These are phyloP conservation scores for Cryphonectria radicalis DNA, from an alignment of 2,329 filamentous ascomycete genomes.

Conservation along the genomic window DNA sequence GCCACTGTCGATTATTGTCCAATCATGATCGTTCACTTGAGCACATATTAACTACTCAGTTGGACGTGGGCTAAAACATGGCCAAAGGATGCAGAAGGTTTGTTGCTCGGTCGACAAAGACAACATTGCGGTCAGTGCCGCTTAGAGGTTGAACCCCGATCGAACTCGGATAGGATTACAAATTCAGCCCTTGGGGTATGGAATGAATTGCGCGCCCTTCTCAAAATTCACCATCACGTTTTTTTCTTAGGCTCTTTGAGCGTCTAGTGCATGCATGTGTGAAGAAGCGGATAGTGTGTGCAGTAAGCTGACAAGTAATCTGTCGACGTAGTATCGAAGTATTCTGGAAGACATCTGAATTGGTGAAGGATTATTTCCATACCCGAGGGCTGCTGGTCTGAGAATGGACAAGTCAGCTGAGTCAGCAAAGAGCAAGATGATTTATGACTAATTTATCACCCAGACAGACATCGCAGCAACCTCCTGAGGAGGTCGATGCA, in stretches of 20 bases:
- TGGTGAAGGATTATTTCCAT: neutral
- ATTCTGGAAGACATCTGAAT: neutral
- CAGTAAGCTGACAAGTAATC: neutral
- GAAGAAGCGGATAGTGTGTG: neutral
- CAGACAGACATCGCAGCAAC: neutral
- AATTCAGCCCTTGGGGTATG: neutral
- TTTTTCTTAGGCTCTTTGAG: neutral
- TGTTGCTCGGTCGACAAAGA: neutral
- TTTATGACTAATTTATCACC: neutral
- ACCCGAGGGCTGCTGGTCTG: neutral
- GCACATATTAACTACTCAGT: neutral
- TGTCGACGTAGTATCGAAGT: neutral
- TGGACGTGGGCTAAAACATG: neutral
- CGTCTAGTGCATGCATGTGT: neutral
- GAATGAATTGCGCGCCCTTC: neutral
- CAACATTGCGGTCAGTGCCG: neutral
- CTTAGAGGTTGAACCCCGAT: neutral
- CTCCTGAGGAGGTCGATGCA: neutral
- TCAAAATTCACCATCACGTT: neutral
- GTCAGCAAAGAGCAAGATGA: neutral
- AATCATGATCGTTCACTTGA: neutral
- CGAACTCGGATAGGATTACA: neutral
- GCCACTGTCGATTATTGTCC: neutral
- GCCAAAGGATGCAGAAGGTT: neutral
- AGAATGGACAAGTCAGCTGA: neutral